phyloP scores from a whole-genome alignment of 2,329 filamentous ascomycete genomes.

The Microsporum ferrugineum region DNA sequence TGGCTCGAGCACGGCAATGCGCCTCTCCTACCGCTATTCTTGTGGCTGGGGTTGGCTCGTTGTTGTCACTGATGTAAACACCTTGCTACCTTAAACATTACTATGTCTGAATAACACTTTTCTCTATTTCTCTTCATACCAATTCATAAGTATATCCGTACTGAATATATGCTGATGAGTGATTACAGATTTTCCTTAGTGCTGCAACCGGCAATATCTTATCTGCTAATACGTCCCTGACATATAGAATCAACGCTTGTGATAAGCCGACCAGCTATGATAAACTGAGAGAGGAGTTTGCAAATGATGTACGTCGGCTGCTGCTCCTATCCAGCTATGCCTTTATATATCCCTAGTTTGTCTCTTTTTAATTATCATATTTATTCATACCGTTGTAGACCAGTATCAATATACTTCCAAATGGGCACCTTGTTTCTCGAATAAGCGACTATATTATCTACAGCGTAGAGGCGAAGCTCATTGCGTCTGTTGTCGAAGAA shows the following conservation, averaged over 20 bases:
- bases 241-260: conserved; percentile 76
- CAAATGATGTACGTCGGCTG: conserved; percentile 62
- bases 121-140: conserved; percentile 19
- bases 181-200: background rate
- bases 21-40: conserved; percentile 60
- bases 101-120: conserved; percentile 60
- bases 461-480: conserved; percentile 87
- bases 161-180: conserved; percentile 5
- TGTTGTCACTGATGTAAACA: conserved; percentile 94
- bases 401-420: conserved; percentile 76
- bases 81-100: conserved; percentile 84
- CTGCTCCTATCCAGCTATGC: conserved; percentile 19
- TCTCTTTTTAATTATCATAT: conserved; percentile 13
- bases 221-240: background rate
- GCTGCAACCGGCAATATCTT: background rate
- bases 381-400: conserved; percentile 48
- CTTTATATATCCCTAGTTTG: conserved; percentile 1
- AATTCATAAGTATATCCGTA: background rate
- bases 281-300: conserved; percentile 67
- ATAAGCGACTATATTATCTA: conserved; percentile 98
- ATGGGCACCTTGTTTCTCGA: conserved; percentile 91
- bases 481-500: conserved; percentile 72
- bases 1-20: conserved; percentile 92
- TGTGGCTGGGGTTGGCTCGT: conserved; percentile 48
- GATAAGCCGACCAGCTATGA: conserved; percentile 85